Conservation (phyloP, 2,329 filamentous ascomycete genomes). For the Diaporthe destruens region DNA sequence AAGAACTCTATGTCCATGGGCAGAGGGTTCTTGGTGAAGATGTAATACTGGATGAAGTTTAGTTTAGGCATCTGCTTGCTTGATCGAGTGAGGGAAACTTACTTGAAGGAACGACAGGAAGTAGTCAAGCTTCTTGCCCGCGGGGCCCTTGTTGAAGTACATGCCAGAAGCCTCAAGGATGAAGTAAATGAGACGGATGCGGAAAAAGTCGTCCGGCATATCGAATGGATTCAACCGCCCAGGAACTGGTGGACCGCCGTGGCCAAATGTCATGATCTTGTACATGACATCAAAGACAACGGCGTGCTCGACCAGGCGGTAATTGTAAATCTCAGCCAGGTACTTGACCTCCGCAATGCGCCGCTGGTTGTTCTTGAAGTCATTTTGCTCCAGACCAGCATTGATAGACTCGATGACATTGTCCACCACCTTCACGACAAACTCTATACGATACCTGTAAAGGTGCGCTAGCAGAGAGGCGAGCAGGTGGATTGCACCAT, state of each 20-base stretch:
- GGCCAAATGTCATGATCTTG: conserved; percentile 92
- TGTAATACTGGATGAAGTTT: conserved; percentile 78
- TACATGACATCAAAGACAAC: conserved; percentile 97
- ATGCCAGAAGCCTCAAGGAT: conserved; percentile 95
- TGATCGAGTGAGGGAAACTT: conserved; percentile 37
- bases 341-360: conserved; percentile 97
- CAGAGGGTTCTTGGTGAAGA: conserved; percentile 87
- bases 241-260: conserved; percentile 85
- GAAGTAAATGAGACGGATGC: conserved; percentile 89
- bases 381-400: conserved; percentile 91
- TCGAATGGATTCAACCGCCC: conserved; percentile 84
- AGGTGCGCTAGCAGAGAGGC: conserved; percentile 90
- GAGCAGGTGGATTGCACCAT: conserved; percentile 93
- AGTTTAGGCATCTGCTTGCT: neutral
- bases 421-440: conserved; percentile 92
- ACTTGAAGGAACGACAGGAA: conserved; percentile 96
- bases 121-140: conserved; percentile 97
- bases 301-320: conserved; percentile 94
- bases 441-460: conserved; percentile 91
- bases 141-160: conserved; percentile 93
- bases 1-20: conserved; percentile 99
- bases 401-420: conserved; percentile 89
- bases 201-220: conserved; percentile 93
- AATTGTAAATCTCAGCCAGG: conserved; percentile 95
- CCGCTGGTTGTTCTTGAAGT: conserved; percentile 97